Base-by-base conservation (phyloP, 2,329 filamentous ascomycete genomes). In the Aspergillus sp. region DNA sequence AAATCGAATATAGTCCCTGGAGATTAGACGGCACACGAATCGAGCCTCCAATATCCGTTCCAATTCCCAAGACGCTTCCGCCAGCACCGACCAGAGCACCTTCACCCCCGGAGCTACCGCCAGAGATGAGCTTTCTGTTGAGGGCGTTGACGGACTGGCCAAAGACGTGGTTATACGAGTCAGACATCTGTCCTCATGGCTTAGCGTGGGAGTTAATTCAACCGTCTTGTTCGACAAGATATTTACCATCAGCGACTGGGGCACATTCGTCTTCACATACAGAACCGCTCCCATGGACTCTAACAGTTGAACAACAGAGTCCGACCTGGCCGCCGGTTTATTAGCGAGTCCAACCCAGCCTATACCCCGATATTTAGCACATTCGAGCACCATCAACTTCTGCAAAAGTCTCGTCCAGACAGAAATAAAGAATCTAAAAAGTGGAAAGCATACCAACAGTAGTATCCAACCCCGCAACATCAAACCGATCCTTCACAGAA, bases 401-500 rank as follows among this genome's bases (percentile, higher is more conserved):
- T 37, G 12, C 15, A 2, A 37, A 14, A n/a, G 11, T 5, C 14
- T 37, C 14, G 6, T 15, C 15, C 1, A n/a, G 12, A 37, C 5
- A n/a, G 35, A 41, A 52, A 37, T 50, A 15, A 41, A 14, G 33
- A 3, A 15, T 15, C 48, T 12, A 52, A 7, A 19, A 12, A 2
- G 4, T n/a, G 12, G 21, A 15, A 35, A 21, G 55, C 65, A 19
- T 47, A 70, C 68, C 67, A 61, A 70, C 58, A 2, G 66, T 68
- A 8, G 66, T 67, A 58, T 70, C 67, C 39, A 63, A 43, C 3
- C 65, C 67, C 49, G 67, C 55, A 8, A 69, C 59, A 57, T 89
- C 82, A 77, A 90, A 87, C 66, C 87, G 86, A 73, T 91, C 88
- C 66, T 91, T 91, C 47, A 91, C 79, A 0, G 86, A 84, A 46